A percentile compares a stretch with the other conserved stretches of the same genome.
Conservation (phyloP, 1,139 yeast genomes). For the Scheffersomyces lignicola region DNA sequence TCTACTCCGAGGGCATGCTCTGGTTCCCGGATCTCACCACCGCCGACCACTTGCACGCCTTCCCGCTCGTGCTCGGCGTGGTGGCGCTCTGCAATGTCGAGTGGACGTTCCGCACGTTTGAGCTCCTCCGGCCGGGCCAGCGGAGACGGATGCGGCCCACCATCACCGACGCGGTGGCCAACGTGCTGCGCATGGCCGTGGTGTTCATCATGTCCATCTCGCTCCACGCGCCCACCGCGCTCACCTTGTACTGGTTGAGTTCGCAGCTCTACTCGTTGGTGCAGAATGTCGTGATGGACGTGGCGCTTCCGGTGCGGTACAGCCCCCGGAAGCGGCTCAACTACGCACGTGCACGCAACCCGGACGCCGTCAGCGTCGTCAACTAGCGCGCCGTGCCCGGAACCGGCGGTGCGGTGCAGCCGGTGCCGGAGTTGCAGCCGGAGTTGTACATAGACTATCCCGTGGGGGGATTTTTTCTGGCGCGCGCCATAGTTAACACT, state of each 20-base stretch:
- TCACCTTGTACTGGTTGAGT: slow-evolving; percentile 82
- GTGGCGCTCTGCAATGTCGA: slow-evolving; percentile 76
- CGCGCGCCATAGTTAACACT: no score
- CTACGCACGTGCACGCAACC: slow-evolving; percentile 4
- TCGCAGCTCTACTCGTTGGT: slow-evolving; percentile 74
- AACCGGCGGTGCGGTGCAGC: no score
- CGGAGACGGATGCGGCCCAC: slow-evolving; percentile 54
- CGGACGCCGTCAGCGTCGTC: neutral
- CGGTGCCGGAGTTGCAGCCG: no score
- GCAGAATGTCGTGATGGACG: slow-evolving; percentile 75
- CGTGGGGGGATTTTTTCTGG: no score
- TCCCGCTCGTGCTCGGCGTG: slow-evolving; percentile 73
- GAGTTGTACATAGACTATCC: no score
- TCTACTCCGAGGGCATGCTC: slow-evolving; percentile 54
- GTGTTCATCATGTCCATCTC: slow-evolving; percentile 82
- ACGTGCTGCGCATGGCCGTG: slow-evolving; percentile 70
- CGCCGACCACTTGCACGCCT: slow-evolving; percentile 60
- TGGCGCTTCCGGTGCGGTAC: slow-evolving; percentile 58
- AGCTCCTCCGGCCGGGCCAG: slow-evolving; percentile 42
- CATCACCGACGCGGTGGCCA: slow-evolving; percentile 58
- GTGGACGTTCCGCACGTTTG: slow-evolving; percentile 63
- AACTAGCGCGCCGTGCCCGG: no score
- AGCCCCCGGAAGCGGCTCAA: slow-evolving; percentile 40
- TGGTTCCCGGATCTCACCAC: slow-evolving; percentile 64
- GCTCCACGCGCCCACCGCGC: slow-evolving; percentile 81